Conservation (phyloP, 1,139 yeast species). For the Taiozyma onychis region DNA sequence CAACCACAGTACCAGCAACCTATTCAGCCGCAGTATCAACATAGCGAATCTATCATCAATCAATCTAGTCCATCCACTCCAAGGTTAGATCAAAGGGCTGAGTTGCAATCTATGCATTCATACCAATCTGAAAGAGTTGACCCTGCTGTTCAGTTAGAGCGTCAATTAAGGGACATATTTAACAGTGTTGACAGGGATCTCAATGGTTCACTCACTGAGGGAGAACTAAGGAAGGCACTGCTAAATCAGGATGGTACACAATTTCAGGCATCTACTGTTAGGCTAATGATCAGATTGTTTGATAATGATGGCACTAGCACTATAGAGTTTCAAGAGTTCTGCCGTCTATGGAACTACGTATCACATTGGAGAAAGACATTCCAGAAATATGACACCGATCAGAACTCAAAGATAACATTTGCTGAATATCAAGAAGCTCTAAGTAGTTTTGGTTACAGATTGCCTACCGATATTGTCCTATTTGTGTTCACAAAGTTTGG, state of each 20-base stretch:
- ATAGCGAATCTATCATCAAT: slow-evolving; percentile 2
- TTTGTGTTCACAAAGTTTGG: slow-evolving; percentile 59
- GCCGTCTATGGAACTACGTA: slow-evolving; percentile 65
- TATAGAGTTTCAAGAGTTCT: slow-evolving; percentile 62
- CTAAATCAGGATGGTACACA: slow-evolving; percentile 57
- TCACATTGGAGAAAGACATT: slow-evolving; percentile 69
- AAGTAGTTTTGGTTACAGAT: slow-evolving; percentile 63
- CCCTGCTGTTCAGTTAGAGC: slow-evolving; percentile 34
- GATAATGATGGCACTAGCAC: slow-evolving; percentile 43
- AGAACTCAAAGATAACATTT: slow-evolving; percentile 56
- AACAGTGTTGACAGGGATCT: slow-evolving; percentile 49
- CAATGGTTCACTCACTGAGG: slow-evolving; percentile 52
- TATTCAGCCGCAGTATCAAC: slow-evolving; percentile 9
- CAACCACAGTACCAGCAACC: slow-evolving; percentile 4
- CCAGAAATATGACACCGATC: slow-evolving; percentile 55
- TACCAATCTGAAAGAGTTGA: slow-evolving; percentile 8
- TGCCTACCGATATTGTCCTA: slow-evolving; percentile 56
- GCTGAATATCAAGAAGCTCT: slow-evolving; percentile 66
- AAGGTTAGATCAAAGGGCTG: background rate
- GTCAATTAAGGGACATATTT: slow-evolving; percentile 47
- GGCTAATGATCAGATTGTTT: slow-evolving; percentile 62
- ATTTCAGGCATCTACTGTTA: slow-evolving; percentile 58
- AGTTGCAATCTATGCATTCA: background rate
- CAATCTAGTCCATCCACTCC: background rate
- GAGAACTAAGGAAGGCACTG: slow-evolving; percentile 57